A percentile compares a stretch with the other conserved stretches of the same genome.
These are phyloP conservation scores for Scleroderma bovista DNA, from an alignment of 768 basidiomycete genomes.

Conservation along the genomic window DNA sequence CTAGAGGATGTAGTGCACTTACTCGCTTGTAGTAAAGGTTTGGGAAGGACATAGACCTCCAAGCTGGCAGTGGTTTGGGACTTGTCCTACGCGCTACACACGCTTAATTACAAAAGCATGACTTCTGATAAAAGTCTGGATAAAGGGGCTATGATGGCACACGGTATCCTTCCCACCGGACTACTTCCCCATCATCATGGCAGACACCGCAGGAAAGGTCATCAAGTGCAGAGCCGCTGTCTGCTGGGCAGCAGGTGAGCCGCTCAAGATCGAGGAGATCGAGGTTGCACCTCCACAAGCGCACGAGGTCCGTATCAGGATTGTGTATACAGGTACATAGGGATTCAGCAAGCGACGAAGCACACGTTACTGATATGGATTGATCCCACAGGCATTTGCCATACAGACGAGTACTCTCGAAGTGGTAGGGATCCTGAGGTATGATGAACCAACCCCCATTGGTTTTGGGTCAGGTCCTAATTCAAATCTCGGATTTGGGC, in stretches of 20 bases:
- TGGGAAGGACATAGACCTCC: conserved; percentile 69
- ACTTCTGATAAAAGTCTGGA: not conserved
- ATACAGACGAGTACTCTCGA: conserved; percentile 96
- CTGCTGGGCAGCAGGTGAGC: conserved; percentile 90
- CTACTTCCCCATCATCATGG: conserved; percentile 42
- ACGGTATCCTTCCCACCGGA: no score
- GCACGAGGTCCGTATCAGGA: conserved; percentile 89
- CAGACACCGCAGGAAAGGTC: conserved; percentile 65
- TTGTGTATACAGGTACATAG: conserved; percentile 83
- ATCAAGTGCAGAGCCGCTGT: conserved; percentile 91
- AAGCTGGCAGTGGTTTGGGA: no score
- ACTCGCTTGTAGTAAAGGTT: conserved; percentile 92
- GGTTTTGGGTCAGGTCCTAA: not conserved
- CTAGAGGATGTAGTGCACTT: conserved; percentile 25
- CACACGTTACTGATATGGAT: conserved; percentile 4
- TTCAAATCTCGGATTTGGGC: not conserved
- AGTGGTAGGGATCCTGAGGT: conserved; percentile 96
- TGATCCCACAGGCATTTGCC: conserved; percentile 69
- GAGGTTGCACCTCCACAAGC: conserved; percentile 89
- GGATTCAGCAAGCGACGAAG: conserved; percentile 11
- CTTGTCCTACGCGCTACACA: no score
- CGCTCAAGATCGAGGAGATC: conserved; percentile 83
- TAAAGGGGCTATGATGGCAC: no score
- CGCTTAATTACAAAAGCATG: no score
- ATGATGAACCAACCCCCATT: conserved; percentile 11